Percentiles rank a stretch among this genome's conserved stretches.
Evolutionary conservation across 768 basidiomycete species (phyloP).

Genomic region (Panellus pusillus): DNA sequence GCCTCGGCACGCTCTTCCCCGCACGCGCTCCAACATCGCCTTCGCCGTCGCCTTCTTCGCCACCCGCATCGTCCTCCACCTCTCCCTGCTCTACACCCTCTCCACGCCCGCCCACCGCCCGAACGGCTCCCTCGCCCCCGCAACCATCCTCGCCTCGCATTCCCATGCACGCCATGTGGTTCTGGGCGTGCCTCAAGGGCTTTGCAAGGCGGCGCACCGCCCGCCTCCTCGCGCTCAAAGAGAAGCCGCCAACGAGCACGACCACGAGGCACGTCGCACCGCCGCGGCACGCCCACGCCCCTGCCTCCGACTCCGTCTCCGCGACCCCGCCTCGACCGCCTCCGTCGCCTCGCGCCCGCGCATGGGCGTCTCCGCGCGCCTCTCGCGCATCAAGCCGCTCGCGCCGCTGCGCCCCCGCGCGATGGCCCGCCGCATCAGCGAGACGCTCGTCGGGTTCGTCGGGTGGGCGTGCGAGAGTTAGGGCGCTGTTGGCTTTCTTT

Average conservation of each 20-base stretch:
- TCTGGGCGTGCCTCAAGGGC: constrained; percentile 48
- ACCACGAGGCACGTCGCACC: too few species aligned
- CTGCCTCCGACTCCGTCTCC: too few species aligned
- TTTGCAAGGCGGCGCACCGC: constrained; percentile 35
- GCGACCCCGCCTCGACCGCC: too few species aligned
- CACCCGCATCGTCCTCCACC: constrained; percentile 50
- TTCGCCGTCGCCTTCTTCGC: constrained; percentile 53
- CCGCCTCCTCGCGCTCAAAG: background rate
- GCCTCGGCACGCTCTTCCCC: constrained; percentile 42
- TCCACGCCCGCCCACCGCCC: constrained; percentile 28
- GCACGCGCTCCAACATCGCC: constrained; percentile 45
- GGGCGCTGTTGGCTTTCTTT: too few species aligned
- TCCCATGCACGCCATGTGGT: constrained; percentile 57
- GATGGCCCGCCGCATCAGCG: too few species aligned
- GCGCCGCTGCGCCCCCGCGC: too few species aligned
- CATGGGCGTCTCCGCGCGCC: too few species aligned
- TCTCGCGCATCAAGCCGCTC: too few species aligned
- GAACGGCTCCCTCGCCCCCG: constrained; percentile 39
- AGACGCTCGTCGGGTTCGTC: too few species aligned
- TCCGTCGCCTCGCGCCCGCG: too few species aligned
- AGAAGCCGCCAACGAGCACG: background rate
- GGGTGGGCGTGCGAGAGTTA: too few species aligned
- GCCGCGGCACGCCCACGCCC: too few species aligned
- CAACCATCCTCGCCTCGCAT: constrained; percentile 39
- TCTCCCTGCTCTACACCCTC: constrained; percentile 35